phyloP scores from a whole-genome alignment of 2,329 filamentous ascomycete genomes.

The Fonsecaea multimorphosa region DNA sequence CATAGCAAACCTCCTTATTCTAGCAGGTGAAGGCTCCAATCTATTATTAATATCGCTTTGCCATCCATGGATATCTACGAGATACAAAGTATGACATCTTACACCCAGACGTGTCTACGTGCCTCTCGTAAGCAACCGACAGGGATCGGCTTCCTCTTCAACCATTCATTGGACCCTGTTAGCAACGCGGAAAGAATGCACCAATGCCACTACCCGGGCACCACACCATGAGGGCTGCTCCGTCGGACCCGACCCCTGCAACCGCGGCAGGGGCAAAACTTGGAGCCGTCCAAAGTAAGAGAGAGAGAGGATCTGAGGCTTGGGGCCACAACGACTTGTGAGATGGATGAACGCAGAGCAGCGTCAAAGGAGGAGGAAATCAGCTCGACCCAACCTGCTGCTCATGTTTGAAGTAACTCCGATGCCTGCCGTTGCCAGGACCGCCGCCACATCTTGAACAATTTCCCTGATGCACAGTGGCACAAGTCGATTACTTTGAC shows the following conservation, averaged over 20 bases:
- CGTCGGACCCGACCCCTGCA: neutral
- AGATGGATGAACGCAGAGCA: neutral
- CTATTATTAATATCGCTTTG: neutral
- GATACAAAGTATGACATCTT: no score
- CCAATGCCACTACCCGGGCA: neutral
- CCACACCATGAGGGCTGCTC: neutral
- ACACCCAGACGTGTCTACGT: neutral
- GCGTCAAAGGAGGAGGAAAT: neutral
- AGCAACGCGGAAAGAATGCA: neutral
- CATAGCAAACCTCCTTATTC: neutral
- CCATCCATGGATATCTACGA: neutral
- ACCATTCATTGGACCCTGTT: neutral
- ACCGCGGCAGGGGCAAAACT: neutral
- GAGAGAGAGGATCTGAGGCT: neutral
- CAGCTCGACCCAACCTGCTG: neutral
- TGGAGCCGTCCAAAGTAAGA: neutral
- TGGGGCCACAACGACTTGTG: neutral
- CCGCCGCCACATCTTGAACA: neutral
- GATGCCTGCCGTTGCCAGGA: neutral
- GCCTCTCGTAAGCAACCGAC: neutral
- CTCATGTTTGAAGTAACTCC: neutral
- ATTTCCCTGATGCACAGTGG: neutral
- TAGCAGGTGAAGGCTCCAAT: neutral
- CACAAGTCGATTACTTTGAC: neutral
- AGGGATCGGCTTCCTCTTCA: neutral